Evolutionary conservation across 2,329 filamentous ascomycete species (phyloP).

Genomic region (Harringtonia aguacate): DNA sequence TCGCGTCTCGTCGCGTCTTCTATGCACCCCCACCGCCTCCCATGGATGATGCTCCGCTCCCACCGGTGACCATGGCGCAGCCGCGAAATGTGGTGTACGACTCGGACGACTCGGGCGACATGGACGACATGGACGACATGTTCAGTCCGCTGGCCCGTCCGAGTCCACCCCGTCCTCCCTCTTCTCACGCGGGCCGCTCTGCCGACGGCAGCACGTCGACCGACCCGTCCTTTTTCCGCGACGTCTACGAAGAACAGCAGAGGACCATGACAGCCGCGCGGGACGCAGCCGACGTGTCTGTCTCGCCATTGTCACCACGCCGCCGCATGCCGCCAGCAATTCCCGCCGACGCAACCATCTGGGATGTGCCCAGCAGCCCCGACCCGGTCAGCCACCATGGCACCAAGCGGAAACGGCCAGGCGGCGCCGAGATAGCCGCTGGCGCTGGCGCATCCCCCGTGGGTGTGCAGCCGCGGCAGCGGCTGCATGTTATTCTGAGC

Average conservation of each 20-base stretch:
- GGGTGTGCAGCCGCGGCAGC: not conserved
- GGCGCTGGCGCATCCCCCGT: too few relatives aligned
- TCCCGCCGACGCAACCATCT: constrained; percentile 20
- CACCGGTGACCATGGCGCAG: constrained; percentile 12
- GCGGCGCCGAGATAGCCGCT: too few relatives aligned
- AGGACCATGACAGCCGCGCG: constrained; percentile 12
- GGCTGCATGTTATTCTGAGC: not conserved
- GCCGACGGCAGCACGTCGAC: constrained; percentile 26
- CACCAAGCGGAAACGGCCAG: constrained; percentile 13
- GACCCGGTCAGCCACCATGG: not conserved
- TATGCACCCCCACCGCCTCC: too few relatives aligned
- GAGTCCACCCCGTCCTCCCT: constrained; percentile 3
- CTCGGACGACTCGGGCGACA: constrained; percentile 21
- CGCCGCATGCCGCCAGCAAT: not conserved
- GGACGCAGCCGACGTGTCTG: not conserved
- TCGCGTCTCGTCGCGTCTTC: too few relatives aligned
- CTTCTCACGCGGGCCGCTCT: constrained; percentile 1
- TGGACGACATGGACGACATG: constrained; percentile 20
- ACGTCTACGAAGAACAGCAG: constrained; percentile 35
- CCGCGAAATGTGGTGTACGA: constrained; percentile 18
- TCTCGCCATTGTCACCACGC: not conserved
- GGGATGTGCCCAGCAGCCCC: constrained; percentile 35
- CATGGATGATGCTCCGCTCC: too few relatives aligned
- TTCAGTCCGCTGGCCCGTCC: constrained; percentile 16
- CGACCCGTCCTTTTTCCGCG: constrained; percentile 35